These are phyloP conservation scores for Sapria himalayana DNA, from an alignment of 345 rosid species.

Conservation along the genomic window DNA sequence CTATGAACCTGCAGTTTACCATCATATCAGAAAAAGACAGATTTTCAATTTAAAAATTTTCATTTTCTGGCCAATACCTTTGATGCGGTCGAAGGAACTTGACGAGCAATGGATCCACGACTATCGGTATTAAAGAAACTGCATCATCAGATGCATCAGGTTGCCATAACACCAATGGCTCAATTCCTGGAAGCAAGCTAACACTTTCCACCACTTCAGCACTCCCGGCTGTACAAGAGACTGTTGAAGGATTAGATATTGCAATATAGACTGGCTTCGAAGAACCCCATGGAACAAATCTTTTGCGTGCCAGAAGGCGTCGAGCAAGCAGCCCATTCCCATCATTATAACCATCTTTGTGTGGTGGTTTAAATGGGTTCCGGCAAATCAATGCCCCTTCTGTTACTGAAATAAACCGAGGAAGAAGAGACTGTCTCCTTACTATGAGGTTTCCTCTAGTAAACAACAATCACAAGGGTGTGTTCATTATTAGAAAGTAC, in stretches of 20 bases:
- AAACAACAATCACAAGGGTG: slow-evolving; percentile 5
- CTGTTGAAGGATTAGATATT: slow-evolving; percentile 17
- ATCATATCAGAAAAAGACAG: too few species aligned
- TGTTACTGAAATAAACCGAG: slow-evolving; percentile 62
- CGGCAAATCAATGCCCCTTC: slow-evolving; percentile 84
- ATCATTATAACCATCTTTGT: slow-evolving; percentile 30
- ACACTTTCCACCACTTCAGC: slow-evolving; percentile 36
- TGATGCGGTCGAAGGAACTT: slow-evolving; percentile 94
- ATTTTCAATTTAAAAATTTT: slow-evolving; percentile 1
- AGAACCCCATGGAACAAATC: slow-evolving; percentile 94
- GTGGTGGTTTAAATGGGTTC: slow-evolving; percentile 89
- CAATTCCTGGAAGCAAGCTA: slow-evolving; percentile 58
- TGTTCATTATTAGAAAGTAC: not conserved
- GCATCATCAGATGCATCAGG: slow-evolving; percentile 31
- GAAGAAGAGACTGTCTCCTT: slow-evolving; percentile 61
- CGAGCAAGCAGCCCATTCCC: slow-evolving; percentile 43
- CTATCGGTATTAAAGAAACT: slow-evolving; percentile 18
- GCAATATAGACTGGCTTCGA: slow-evolving; percentile 35
- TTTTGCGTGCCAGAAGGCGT: slow-evolving; percentile 70
- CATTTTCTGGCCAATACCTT: slow-evolving; percentile 29
- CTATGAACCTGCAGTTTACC: too few species aligned
- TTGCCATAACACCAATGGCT: slow-evolving; percentile 75
- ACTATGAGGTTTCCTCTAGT: slow-evolving; percentile 73
- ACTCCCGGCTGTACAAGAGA: slow-evolving; percentile 10
- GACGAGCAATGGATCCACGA: slow-evolving; percentile 74